phyloP scores from a whole-genome alignment of 2,329 filamentous ascomycete genomes.

The Xylariaceae sp. region DNA sequence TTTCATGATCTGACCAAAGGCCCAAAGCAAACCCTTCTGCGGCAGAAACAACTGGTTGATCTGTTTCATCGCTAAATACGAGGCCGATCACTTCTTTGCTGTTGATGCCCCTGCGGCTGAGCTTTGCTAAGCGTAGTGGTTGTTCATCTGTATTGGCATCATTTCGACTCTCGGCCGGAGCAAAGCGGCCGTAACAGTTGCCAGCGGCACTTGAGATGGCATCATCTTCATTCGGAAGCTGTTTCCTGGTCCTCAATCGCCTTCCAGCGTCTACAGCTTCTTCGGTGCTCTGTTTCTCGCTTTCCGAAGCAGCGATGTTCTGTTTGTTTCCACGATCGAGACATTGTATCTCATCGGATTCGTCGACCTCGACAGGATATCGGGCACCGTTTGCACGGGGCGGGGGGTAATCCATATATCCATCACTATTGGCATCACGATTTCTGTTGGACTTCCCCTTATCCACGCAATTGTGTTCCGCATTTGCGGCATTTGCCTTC shows the following conservation, averaged over 20 bases:
- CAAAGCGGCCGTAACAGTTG: neutral
- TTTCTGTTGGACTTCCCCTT: neutral
- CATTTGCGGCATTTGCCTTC: neutral
- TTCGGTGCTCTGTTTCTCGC: neutral
- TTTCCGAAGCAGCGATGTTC: neutral
- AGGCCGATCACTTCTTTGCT: conserved; percentile 32
- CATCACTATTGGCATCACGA: neutral
- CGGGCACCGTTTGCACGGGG: neutral
- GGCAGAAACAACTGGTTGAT: neutral
- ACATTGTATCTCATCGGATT: neutral
- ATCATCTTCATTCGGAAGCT: neutral
- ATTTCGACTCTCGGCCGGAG: conserved; percentile 5
- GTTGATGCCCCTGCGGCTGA: conserved; percentile 28
- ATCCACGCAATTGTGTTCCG: neutral
- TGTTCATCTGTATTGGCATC: conserved; percentile 12
- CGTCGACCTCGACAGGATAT: neutral
- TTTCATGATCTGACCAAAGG: neutral
- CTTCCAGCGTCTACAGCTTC: neutral
- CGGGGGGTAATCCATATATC: neutral
- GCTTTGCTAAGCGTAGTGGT: conserved; percentile 27
- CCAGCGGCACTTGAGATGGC: neutral
- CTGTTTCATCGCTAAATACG: conserved; percentile 25
- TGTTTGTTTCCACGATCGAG: neutral
- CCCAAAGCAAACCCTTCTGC: neutral
- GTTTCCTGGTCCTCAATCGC: conserved; percentile 1